A percentile compares a stretch with the other conserved stretches of the same genome.
phyloP scores from a whole-genome alignment of 2,329 filamentous ascomycete genomes.

The Pezicula rhizophila region DNA sequence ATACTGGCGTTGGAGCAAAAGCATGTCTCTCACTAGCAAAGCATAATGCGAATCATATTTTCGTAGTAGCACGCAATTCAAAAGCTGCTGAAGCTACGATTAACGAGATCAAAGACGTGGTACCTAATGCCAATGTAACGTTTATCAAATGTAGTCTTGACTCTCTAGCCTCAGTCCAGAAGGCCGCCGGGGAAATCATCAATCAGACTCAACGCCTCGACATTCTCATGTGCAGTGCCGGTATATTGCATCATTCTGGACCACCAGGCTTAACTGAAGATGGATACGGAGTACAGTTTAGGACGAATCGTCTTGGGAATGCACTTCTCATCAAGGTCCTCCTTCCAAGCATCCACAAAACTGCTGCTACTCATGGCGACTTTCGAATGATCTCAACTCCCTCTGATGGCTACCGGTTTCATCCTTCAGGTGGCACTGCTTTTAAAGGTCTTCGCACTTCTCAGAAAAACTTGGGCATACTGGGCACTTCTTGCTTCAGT shows the following conservation, averaged over 20 bases:
- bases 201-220: slow-evolving; percentile 32
- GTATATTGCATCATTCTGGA: slow-evolving; percentile 14
- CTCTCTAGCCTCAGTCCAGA: slow-evolving; percentile 35
- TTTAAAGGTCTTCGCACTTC: slow-evolving; percentile 21
- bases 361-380: slow-evolving; percentile 6
- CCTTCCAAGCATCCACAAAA: slow-evolving; percentile 10
- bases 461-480: slow-evolving; percentile 1
- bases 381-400: slow-evolving; percentile 9
- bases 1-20: slow-evolving; percentile 37
- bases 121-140: slow-evolving; percentile 1
- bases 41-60: slow-evolving; percentile 31
- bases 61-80: slow-evolving; percentile 31
- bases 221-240: slow-evolving; percentile 33
- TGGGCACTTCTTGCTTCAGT: not conserved
- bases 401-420: slow-evolving; percentile 12
- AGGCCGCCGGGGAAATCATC: slow-evolving; percentile 33
- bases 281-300: slow-evolving; percentile 26
- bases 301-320: slow-evolving; percentile 11
- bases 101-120: slow-evolving; percentile 3
- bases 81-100: slow-evolving; percentile 24
- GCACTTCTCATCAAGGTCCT: slow-evolving; percentile 10
- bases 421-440: slow-evolving; percentile 16
- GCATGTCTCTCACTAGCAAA: slow-evolving; percentile 32
- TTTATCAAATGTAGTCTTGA: slow-evolving; percentile 32
- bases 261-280: slow-evolving; percentile 20